Base-by-base conservation (phyloP, 179 eudicot species). In the Silene vulgaris region DNA sequence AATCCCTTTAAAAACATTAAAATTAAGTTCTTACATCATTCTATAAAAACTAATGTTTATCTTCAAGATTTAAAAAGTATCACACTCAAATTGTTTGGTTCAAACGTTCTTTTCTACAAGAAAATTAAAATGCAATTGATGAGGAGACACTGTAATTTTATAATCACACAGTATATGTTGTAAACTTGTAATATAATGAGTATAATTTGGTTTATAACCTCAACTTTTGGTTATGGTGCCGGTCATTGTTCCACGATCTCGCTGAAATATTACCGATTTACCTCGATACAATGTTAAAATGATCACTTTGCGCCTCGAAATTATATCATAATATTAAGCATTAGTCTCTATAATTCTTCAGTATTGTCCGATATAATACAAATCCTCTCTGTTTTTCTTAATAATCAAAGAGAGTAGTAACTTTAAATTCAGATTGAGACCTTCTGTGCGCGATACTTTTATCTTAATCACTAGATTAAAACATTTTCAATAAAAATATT, bases 31-130 rank as follows among this genome's bases (percentile, higher is more conserved):
- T 7, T 62, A 62, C 30, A 9, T 62, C 11, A 62, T 64, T 13
- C n/a, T 50, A 50, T 13, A 50, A 50, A 50, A 50, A 50, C n/a
- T 11, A 50, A 64, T 64, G 68, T 64, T 37, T 64, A 11, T 72
- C 5, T 28, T 64, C 37, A 64, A 64, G 40, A 64, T 28, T 64
- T 64, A 64, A 32, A 32, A 66, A 66, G n/a, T 8, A 7, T 66
- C 17, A 37, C 40, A 62, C 16, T 65, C 69, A 65, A 2, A 65
- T 14, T 13, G 8, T 65, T 65, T 29, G 14, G 69, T 65, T 65
- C 8, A 14, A 67, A n/a, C 5, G 17, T 26, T 64, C 17, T 64
- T 28, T 64, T 11, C 17, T 40, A 13, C 7, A 26, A 64, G 11
- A 26, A 14, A 65, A 26, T 3, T 3, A 60, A 60, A 26, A 62